Base-by-base conservation (phyloP, 1,284 basidiomycete genomes). In the Boletellus deceptivus region DNA sequence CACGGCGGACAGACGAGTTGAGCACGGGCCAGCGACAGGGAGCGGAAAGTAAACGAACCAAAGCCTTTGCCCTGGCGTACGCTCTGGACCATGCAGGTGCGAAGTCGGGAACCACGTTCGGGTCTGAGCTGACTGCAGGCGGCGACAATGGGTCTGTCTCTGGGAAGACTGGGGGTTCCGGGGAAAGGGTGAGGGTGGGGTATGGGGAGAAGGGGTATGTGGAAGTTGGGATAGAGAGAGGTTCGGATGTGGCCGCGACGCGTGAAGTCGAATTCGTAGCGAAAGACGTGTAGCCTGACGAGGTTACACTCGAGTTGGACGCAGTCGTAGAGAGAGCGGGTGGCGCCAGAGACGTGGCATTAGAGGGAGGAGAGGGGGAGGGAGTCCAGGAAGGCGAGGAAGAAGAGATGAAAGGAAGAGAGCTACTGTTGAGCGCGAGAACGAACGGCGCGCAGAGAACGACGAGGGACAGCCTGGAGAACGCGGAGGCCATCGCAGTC, bases 81-180 rank as follows among this genome's bases (percentile, higher is more conserved):
- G 75, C 75, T 2, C 36, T 46, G 7, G 65, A 62, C 75, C 75
- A 77, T 18, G 76, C 74, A 1, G 63, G 65, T 0, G 62, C 68
- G 44, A 78, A 77, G 65, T 77, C 74, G 6, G 76, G 76, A 0
- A 78, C 62, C 13, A 73, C 7, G 1, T 10, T 34, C 18, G 63
- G 64, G 24, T 70, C 67, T 2, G 68, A 36, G 20, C 52, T 63
- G 7, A 58, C 61, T 0, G 67, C 51, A 6, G 65, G 65, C 33
- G 65, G 65, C 35, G 52, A 41, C 33, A 67, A 44, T n/a, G 65
- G 65, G 36, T 67, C 68, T 2, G 62, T 63, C 24, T 53, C 54
- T 3, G 66, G 64, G 53, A 69, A 67, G 11, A 64, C 17, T 2
- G 64, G 64, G 3, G 66, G 65, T 35, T 61, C 54, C n/a, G 65